phyloP scores from a whole-genome alignment of 73 alveolate genomes.

The Blepharisma japonicum region DNA sequence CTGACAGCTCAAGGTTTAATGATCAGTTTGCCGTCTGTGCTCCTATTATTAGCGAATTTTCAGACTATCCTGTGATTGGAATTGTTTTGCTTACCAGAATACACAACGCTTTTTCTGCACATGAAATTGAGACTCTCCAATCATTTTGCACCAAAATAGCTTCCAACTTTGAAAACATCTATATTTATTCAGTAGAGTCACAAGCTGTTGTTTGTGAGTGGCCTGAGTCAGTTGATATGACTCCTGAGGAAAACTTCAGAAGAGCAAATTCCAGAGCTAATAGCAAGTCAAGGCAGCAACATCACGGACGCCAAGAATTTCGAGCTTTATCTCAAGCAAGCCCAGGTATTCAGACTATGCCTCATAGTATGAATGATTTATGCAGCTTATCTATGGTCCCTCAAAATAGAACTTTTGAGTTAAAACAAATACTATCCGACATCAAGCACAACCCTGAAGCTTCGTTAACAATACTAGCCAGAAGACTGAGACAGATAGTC shows the following conservation, averaged over 20 bases:
- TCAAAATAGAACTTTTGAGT: background rate
- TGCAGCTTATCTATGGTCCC: background rate
- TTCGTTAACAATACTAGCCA: background rate
- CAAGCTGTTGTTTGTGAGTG: background rate
- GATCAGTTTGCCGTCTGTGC: background rate
- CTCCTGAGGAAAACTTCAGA: conserved; percentile 15
- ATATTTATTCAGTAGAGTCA: background rate
- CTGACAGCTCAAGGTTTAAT: background rate
- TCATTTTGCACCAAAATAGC: background rate
- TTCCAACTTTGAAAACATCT: background rate
- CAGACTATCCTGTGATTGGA: conserved; percentile 16
- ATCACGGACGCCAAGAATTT: no score
- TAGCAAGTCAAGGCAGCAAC: no score
- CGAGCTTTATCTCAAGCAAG: no score
- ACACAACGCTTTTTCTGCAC: background rate
- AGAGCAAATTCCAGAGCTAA: conserved; percentile 16
- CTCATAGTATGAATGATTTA: no score
- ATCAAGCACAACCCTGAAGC: conserved; percentile 7
- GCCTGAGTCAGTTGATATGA: background rate
- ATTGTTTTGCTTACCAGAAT: background rate
- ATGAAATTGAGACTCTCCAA: background rate
- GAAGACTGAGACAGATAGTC: background rate
- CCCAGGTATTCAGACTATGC: no score
- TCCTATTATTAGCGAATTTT: conserved; percentile 1
- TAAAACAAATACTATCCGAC: background rate